Base-by-base conservation (phyloP, 495 filamentous ascomycete species). In the Terfezia boudieri region DNA sequence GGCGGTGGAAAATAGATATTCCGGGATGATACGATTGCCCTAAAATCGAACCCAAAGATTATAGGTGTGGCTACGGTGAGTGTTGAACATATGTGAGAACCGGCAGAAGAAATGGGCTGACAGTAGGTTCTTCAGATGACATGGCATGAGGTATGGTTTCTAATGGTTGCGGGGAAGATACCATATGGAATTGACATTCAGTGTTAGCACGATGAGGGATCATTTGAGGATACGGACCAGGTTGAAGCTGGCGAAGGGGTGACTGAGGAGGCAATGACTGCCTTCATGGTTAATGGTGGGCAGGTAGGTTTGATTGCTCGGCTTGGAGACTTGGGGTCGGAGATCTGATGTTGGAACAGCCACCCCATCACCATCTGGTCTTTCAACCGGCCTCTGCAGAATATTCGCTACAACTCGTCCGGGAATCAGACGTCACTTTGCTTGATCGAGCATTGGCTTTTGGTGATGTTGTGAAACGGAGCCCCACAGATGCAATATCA, bases 381-480 rank as follows among this genome's bases (percentile, higher is more conserved):
- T 46, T 46, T 20, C 41, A 14, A 14, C 41, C 41, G 14, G 41
- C 41, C 4, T 46, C 17, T 14, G 14, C 41, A 8, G 12, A 14
- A 46, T 46, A 46, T 46, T 5, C 60, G 60, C 53, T 66, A 56
- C 35, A 59, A 41, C 66, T 75, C 26, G 55, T 75, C 8, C 64
- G 67, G 37, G 73, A 72, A 58, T 64, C 64, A 23, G 69, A 71
- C 53, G 57, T 74, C 22, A 59, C 57, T 9, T 64, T 74, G 10
- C 53, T 74, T 12, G 70, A 73, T 56, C 66, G 73, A 14, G 50
- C 56, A 20, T 57, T 73, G 10, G 60, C 61, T 23, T 62, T 71
- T 17, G 73, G 73, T 17, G 63, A 71, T 55, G 55, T 63, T 37
- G 71, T 75, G 10, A 75, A 74, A 55, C 68, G 64, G n/a, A 58